phyloP scores from a whole-genome alignment of 371 early-diverging fungal species.

The Rhizopus delemar region DNA sequence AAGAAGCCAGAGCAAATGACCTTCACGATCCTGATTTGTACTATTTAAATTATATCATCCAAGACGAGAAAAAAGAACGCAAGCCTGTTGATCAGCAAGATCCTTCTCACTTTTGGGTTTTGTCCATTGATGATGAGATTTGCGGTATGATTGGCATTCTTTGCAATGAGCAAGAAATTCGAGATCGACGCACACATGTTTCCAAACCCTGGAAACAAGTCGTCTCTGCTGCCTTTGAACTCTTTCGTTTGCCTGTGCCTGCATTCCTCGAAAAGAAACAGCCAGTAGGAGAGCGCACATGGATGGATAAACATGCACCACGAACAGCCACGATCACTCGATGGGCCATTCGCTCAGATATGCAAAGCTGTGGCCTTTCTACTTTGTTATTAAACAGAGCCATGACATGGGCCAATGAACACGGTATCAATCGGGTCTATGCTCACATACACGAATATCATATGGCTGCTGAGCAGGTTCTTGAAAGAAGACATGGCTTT shows the following conservation, averaged over 20 bases:
- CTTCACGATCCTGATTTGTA: conserved; percentile 42
- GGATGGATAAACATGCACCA: conserved; percentile 31
- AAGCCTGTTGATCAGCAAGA: conserved; percentile 30
- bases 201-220: conserved; percentile 32
- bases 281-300: conserved; percentile 2
- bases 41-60: conserved; percentile 35
- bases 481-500: conserved; percentile 44
- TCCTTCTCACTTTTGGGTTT: conserved; percentile 51
- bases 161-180: conserved; percentile 26
- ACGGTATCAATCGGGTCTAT: conserved; percentile 38
- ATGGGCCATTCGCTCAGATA: conserved; percentile 32
- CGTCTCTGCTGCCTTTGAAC: conserved; percentile 12
- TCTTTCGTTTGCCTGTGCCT: conserved; percentile 19
- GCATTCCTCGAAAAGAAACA: conserved; percentile 7
- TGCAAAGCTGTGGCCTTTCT: conserved; percentile 45
- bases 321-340: conserved; percentile 44
- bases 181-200: conserved; percentile 21
- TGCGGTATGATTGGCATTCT: conserved; percentile 46
- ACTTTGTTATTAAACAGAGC: conserved; percentile 43
- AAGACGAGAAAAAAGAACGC: conserved; percentile 34
- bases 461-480: conserved; percentile 41
- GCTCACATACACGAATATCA: conserved; percentile 38
- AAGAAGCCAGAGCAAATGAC: conserved; percentile 41
- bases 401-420: conserved; percentile 40
- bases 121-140: conserved; percentile 30